Base-by-base conservation (phyloP, 2,329 filamentous ascomycete species). In the Clarireedia monteithiana region DNA sequence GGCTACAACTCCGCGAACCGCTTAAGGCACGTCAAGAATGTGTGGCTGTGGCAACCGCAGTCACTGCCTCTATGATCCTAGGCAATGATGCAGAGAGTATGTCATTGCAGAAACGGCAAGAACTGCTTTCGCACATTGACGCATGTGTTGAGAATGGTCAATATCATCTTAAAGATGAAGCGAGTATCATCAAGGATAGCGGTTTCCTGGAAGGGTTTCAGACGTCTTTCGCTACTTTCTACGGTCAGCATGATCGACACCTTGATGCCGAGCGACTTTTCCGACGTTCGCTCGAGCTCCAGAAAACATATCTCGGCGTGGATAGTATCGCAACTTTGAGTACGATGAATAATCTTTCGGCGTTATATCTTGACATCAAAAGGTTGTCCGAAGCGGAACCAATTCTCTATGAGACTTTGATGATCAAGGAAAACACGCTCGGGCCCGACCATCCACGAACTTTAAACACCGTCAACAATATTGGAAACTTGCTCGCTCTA, bases 401-500 rank as follows among this genome's bases (percentile, higher is more conserved):
- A 17, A 58, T 58, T 24, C 49, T 59, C 36, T 15, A 47, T 27
- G 50, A 27, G 15, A 24, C 58, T 6, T 51, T 59, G 6, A 20
- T 39, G 4, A 26, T 46, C 5, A 53, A 56, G 20, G 50, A 58
- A 23, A 55, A 30, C 2, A 26, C 40, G 15, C 46, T 54, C 12
- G 58, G 58, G 27, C 47, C 59, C 6, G 56, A 62, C 39, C 65
- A 68, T 54, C 58, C 56, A 49, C 34, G 47, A 36, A 54, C 55
- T 10, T 46, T 57, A 4, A 54, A 49, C 9, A 58, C 56, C 4
- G 47, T 57, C 15, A 50, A 66, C 34, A 65, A 66, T 27, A 53
- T 73, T 46, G 68, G 68, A 10, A 9, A 27, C n/a, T 63, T 72
- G 3, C 46, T 44, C 20, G 47, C 40, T 3, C 52, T 71, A 70